Percentiles rank a stretch among this genome's conserved stretches.
These are phyloP conservation scores for Diplotaxis tenuifolia DNA, from an alignment of 345 rosid genomes.

Conservation along the genomic window DNA sequence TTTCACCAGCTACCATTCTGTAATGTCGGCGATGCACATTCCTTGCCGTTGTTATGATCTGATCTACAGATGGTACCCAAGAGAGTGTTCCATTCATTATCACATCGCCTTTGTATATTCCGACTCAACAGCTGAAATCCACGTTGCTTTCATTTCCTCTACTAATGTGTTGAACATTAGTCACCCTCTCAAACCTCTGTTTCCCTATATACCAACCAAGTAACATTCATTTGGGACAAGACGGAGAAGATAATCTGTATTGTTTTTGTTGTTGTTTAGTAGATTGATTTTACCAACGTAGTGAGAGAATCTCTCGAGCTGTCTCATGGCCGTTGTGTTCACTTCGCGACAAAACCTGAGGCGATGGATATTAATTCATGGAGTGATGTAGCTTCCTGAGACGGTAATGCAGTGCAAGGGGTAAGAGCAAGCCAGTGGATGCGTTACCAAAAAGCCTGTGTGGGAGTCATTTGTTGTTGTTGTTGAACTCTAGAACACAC, in stretches of 20 bases:
- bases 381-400: constrained; percentile 48
- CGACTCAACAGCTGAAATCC: too few species aligned
- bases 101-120: too few species aligned
- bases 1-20: too few species aligned
- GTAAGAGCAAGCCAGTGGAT: constrained; percentile 60
- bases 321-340: constrained; percentile 49
- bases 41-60: too few species aligned
- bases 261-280: neutral
- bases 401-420: constrained; percentile 51
- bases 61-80: too few species aligned
- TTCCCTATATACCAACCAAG: neutral
- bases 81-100: too few species aligned
- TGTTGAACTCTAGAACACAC: too few species aligned
- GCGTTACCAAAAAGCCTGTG: constrained; percentile 56
- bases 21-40: too few species aligned
- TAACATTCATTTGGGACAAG: neutral
- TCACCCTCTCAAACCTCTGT: neutral
- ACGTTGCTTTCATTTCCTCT: too few species aligned
- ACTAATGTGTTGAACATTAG: neutral
- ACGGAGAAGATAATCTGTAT: neutral
- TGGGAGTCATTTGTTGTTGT: too few species aligned
- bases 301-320: constrained; percentile 82
- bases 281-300: constrained; percentile 66
- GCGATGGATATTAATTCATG: constrained; percentile 64
- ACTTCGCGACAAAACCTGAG: constrained; percentile 34